A percentile compares a stretch with the other conserved stretches of the same genome.
phyloP scores from a whole-genome alignment of 208 protist genomes.

The Histomonas meleagridis region DNA sequence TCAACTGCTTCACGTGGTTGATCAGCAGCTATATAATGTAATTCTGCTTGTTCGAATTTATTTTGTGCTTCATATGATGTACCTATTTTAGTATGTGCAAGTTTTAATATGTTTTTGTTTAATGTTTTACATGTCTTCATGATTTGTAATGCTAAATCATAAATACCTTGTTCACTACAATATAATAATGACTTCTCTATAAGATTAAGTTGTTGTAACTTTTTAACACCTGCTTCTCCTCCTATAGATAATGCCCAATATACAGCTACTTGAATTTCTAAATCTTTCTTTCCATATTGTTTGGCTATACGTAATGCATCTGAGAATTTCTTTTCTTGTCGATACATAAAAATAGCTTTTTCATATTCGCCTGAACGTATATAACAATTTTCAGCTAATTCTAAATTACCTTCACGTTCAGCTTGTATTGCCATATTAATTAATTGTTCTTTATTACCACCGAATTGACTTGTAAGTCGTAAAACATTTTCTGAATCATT shows the following conservation, averaged over 20 bases:
- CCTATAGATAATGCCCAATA: background rate
- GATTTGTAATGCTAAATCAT: background rate
- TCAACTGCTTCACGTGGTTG: background rate
- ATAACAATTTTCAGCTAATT: background rate
- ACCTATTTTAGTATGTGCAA: background rate
- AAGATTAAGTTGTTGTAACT: background rate
- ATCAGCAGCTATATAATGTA: background rate
- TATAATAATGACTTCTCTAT: background rate
- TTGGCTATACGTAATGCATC: background rate
- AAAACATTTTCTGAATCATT: background rate
- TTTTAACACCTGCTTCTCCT: constrained; percentile 10
- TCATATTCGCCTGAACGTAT: background rate
- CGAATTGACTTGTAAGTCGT: background rate
- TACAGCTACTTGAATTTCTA: background rate
- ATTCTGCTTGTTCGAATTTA: background rate
- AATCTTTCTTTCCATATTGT: background rate
- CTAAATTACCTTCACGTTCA: background rate
- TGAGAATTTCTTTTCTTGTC: background rate
- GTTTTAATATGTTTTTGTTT: background rate
- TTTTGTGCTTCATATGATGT: background rate
- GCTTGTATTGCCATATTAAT: background rate
- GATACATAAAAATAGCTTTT: constrained; percentile 3
- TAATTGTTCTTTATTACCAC: background rate
- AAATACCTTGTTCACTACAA: background rate
- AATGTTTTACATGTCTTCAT: background rate